These are phyloP conservation scores for Fraxinus nigra DNA, from an alignment of 305 asterid genomes.

Conservation along the genomic window DNA sequence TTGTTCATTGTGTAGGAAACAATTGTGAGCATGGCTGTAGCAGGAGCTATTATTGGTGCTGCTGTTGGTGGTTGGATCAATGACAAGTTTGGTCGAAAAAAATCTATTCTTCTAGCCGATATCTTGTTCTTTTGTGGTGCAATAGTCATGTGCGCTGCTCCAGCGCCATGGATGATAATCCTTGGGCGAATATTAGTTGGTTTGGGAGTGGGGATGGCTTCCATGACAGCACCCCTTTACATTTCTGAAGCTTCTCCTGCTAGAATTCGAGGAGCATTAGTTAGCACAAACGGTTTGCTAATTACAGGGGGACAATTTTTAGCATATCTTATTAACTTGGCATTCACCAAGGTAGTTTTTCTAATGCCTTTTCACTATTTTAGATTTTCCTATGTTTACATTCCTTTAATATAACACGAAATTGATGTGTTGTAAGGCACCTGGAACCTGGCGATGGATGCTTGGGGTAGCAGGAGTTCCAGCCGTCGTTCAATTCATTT, in stretches of 20 bases:
- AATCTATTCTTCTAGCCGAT: slow-evolving; percentile 66
- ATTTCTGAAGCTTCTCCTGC: slow-evolving; percentile 92
- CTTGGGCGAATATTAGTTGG: slow-evolving; percentile 76
- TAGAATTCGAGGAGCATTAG: slow-evolving; percentile 73
- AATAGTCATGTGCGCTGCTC: slow-evolving; percentile 59
- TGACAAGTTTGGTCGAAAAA: slow-evolving; percentile 67
- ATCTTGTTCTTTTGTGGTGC: slow-evolving; percentile 62
- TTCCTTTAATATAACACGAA: not conserved
- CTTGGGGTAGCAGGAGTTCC: slow-evolving; percentile 81
- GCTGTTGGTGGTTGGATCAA: slow-evolving; percentile 63
- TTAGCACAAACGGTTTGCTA: slow-evolving; percentile 74
- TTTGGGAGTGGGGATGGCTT: slow-evolving; percentile 96
- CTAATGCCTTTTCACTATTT: not conserved
- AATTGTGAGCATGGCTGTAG: slow-evolving; percentile 78
- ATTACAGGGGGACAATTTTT: slow-evolving; percentile 76
- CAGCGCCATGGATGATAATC: slow-evolving; percentile 73
- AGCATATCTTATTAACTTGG: slow-evolving; percentile 63
- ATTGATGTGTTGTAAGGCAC: slow-evolving; percentile 35
- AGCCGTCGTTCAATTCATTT: slow-evolving; percentile 53
- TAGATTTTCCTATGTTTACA: not conserved
- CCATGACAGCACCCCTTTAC: slow-evolving; percentile 86
- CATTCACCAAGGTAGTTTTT: slow-evolving; percentile 55
- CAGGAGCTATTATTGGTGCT: slow-evolving; percentile 76
- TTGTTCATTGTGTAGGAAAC: slow-evolving; percentile 54
- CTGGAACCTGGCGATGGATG: slow-evolving; percentile 87